A percentile compares a stretch with the other conserved stretches of the same genome.
phyloP scores from a whole-genome alignment of 2,329 filamentous ascomycete genomes.

The Phialophora expanda region DNA sequence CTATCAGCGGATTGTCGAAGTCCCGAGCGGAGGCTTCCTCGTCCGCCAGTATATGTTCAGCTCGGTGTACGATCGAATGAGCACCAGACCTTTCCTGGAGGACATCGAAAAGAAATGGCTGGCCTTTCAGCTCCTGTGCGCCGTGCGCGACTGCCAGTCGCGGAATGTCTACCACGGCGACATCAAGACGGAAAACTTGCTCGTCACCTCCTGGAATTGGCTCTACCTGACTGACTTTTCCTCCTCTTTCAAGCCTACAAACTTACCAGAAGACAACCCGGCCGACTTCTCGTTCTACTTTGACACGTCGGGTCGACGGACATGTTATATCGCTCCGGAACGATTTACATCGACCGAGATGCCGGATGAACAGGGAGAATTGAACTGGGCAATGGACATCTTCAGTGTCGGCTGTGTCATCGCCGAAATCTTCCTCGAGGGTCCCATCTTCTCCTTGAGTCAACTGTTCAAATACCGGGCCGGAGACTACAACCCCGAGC shows the following conservation, averaged over 20 bases:
- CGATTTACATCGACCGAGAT: slow-evolving; percentile 78
- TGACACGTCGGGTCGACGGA: slow-evolving; percentile 86
- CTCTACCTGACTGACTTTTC: slow-evolving; percentile 97
- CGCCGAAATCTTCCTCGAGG: slow-evolving; percentile 91
- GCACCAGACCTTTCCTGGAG: slow-evolving; percentile 93
- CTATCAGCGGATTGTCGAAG: slow-evolving; percentile 91
- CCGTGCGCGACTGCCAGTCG: slow-evolving; percentile 86
- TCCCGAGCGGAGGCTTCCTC: slow-evolving; percentile 86
- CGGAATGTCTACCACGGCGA: slow-evolving; percentile 93
- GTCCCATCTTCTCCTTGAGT: slow-evolving; percentile 95
- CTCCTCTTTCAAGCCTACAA: slow-evolving; percentile 90
- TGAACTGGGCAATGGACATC: slow-evolving; percentile 96
- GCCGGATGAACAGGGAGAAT: slow-evolving; percentile 65
- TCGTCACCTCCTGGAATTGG: slow-evolving; percentile 99
- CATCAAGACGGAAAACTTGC: slow-evolving; percentile 96
- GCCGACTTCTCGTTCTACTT: slow-evolving; percentile 98
- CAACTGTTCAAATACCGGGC: slow-evolving; percentile 94
- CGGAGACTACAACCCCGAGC: slow-evolving; percentile 87
- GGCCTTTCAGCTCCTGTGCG: slow-evolving; percentile 91
- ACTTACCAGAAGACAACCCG: slow-evolving; percentile 93
- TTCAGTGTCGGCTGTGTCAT: slow-evolving; percentile 98
- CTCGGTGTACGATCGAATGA: slow-evolving; percentile 93
- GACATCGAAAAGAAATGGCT: slow-evolving; percentile 99
- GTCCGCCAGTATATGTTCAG: slow-evolving; percentile 95
- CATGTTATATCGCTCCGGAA: slow-evolving; percentile 94